These are phyloP conservation scores for Huntiella bhutanensis DNA, from an alignment of 2,329 filamentous ascomycete species.

Conservation along the genomic window DNA sequence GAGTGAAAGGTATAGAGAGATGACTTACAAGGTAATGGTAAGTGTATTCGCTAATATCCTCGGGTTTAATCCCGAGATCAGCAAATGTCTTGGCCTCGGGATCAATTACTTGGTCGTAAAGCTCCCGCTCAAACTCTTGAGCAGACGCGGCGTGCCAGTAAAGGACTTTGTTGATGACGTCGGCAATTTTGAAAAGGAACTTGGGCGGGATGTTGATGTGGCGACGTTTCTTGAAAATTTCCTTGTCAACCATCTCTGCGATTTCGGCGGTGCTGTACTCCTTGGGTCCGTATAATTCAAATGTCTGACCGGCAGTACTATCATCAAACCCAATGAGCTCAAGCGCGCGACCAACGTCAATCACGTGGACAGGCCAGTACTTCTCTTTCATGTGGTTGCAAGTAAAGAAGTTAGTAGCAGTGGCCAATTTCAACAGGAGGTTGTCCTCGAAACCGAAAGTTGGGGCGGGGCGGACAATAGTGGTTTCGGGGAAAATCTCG, in stretches of 20 bases:
- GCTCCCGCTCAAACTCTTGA: slow-evolving; percentile 81
- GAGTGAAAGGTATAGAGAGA: not conserved
- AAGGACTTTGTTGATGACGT: slow-evolving; percentile 57
- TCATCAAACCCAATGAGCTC: slow-evolving; percentile 86
- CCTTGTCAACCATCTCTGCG: slow-evolving; percentile 68
- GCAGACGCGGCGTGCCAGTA: slow-evolving; percentile 78
- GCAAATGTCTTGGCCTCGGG: slow-evolving; percentile 84
- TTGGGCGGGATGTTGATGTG: slow-evolving; percentile 81
- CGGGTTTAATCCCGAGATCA: slow-evolving; percentile 77
- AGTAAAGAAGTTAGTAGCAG: slow-evolving; percentile 64
- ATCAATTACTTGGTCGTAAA: slow-evolving; percentile 84
- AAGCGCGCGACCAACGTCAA: slow-evolving; percentile 76
- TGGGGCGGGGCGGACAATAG: slow-evolving; percentile 82
- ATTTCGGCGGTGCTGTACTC: slow-evolving; percentile 83
- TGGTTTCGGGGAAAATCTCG: slow-evolving; percentile 87
- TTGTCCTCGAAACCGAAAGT: slow-evolving; percentile 92
- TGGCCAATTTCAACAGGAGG: slow-evolving; percentile 70
- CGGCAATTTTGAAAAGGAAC: slow-evolving; percentile 56
- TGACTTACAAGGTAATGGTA: slow-evolving; percentile 77
- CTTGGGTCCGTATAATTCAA: slow-evolving; percentile 82
- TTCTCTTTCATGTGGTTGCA: slow-evolving; percentile 86
- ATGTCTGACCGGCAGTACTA: slow-evolving; percentile 75
- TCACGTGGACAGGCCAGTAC: slow-evolving; percentile 81
- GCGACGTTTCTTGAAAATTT: slow-evolving; percentile 76
- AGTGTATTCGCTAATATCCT: slow-evolving; percentile 67